A percentile compares a stretch with the other conserved stretches of the same genome.
Evolutionary conservation across 352 stramenopile genomes (phyloP).

Genomic region (Globisporangium recalcitrans): DNA sequence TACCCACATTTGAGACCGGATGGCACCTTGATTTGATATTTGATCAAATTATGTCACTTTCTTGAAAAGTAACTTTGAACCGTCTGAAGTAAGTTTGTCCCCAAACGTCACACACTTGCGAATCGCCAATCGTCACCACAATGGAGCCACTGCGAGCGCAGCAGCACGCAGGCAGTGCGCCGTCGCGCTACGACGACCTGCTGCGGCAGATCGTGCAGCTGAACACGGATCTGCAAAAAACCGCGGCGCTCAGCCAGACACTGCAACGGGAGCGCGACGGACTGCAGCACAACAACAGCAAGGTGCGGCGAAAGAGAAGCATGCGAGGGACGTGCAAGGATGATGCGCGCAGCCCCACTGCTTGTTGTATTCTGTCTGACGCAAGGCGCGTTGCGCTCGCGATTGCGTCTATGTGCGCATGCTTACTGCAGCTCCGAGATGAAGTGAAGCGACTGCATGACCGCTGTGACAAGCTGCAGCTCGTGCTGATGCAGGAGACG

Average conservation of each 20-base stretch:
- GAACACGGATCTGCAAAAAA: conserved; percentile 82
- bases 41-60: not conserved
- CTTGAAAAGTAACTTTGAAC: not conserved
- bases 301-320: conserved; percentile 22
- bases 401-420: not conserved
- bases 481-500: conserved; percentile 75
- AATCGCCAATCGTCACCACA: not conserved
- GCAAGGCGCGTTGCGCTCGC: not conserved
- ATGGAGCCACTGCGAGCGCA: conserved; percentile 8
- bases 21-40: not conserved
- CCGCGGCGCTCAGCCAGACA: conserved; percentile 68
- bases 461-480: conserved; percentile 76
- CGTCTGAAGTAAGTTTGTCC: not conserved
- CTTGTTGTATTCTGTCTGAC: not conserved
- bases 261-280: conserved; percentile 74
- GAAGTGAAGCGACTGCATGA: conserved; percentile 63
- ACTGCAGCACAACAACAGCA: conserved; percentile 52
- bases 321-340: no score
- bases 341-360: not conserved
- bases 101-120: conserved; percentile 7
- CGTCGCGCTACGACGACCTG: conserved; percentile 64
- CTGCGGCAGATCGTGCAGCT: conserved; percentile 82
- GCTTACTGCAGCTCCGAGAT: conserved; percentile 42
- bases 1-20: not conserved
- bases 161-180: not conserved